Evolutionary conservation across 23 red algal species (phyloP).

Genomic region (Pyropia yezoensis): DNA sequence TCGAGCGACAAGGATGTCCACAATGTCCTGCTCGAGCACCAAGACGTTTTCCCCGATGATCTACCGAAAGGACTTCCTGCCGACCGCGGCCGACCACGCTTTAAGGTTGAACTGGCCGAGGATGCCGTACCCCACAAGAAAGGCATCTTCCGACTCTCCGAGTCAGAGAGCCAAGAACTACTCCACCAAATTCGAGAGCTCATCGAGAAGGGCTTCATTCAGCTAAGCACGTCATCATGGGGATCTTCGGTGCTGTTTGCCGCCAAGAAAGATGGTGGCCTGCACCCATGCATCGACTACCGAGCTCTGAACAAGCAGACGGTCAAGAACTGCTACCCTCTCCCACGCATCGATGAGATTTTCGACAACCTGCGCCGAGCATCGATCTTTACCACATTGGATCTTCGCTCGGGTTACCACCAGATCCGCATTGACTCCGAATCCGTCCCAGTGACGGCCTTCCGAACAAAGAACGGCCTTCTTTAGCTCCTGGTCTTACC

Average conservation of each 20-base stretch:
- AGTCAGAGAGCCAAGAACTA: constrained; percentile 12
- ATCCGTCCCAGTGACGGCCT: constrained; percentile 8
- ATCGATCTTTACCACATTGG: constrained; percentile 20
- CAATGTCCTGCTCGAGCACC: too few species aligned
- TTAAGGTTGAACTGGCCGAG: constrained; percentile 11
- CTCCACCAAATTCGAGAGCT: constrained; percentile 4
- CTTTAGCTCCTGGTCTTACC: background rate
- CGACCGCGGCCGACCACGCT: background rate
- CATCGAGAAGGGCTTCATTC: too few species aligned
- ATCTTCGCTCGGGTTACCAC: constrained; percentile 27
- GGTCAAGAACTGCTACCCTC: constrained; percentile 14
- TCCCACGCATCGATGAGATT: too few species aligned
- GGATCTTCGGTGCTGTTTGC: constrained; percentile 11
- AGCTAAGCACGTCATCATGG: constrained; percentile 15
- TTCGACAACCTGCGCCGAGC: constrained; percentile 23
- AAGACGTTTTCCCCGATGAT: too few species aligned
- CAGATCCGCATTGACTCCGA: constrained; percentile 18
- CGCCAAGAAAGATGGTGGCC: constrained; percentile 8
- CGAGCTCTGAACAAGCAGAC: constrained; percentile 10
- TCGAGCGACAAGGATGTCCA: too few species aligned
- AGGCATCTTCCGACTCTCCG: constrained; percentile 8
- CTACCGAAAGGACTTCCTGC: constrained; percentile 1
- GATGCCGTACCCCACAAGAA: constrained; percentile 1
- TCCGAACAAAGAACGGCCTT: constrained; percentile 3
- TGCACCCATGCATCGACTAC: constrained; percentile 15